Evolutionary conservation across 2,329 filamentous ascomycete species (phyloP).

Genomic region (Colletotrichum sp.): DNA sequence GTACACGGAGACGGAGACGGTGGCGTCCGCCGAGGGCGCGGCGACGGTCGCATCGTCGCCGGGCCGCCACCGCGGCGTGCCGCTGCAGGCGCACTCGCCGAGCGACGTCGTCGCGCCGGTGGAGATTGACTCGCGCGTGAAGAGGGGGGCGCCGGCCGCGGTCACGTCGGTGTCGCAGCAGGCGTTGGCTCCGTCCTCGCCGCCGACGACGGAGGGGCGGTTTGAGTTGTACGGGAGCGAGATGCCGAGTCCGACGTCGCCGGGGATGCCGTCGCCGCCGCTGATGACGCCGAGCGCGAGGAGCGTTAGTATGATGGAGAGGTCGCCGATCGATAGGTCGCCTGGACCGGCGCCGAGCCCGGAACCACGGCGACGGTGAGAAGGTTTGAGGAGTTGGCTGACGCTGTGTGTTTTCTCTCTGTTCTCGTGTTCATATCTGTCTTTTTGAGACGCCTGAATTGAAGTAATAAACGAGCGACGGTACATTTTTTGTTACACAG

Average conservation of each 20-base stretch:
- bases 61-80: constrained; percentile 41
- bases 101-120: constrained; percentile 57
- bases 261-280: not conserved
- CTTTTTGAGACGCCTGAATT: not conserved
- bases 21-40: not conserved
- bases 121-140: constrained; percentile 52
- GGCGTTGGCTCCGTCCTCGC: constrained; percentile 27
- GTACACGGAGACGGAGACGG: constrained; percentile 42
- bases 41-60: constrained; percentile 26
- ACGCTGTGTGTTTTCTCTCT: not conserved
- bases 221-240: constrained; percentile 52
- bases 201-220: constrained; percentile 34
- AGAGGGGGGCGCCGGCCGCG: not conserved
- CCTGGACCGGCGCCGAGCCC: not conserved
- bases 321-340: not conserved
- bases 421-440: not conserved
- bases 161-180: constrained; percentile 24
- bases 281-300: constrained; percentile 1
- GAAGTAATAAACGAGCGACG: not conserved
- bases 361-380: not conserved
- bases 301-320: constrained; percentile 5
- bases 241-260: constrained; percentile 16
- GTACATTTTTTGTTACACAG: not conserved
- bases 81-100: constrained; percentile 49
- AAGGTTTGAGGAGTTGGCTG: not conserved